Percentiles rank a stretch among this genome's conserved stretches.
phyloP scores from a whole-genome alignment of 1,284 basidiomycete genomes.

The Trichosporon coremiiforme region DNA sequence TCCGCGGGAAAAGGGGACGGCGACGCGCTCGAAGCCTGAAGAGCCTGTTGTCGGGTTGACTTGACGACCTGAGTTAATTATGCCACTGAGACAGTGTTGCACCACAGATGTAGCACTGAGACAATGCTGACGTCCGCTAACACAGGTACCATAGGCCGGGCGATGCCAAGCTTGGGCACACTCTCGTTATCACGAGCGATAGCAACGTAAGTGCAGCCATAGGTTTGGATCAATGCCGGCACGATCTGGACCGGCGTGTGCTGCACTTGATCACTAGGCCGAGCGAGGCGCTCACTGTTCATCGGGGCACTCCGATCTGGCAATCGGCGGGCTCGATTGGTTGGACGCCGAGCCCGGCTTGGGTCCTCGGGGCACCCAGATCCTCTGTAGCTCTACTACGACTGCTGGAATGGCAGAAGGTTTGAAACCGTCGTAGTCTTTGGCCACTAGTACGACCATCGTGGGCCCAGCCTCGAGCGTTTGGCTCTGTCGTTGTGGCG shows the following conservation, averaged over 20 bases:
- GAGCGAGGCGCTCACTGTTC: background rate
- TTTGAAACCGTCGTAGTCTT: background rate
- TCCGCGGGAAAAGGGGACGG: background rate
- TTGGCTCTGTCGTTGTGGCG: slow-evolving; percentile 2
- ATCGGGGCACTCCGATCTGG: background rate
- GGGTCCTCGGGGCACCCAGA: background rate
- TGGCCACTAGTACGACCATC: background rate
- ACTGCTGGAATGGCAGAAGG: background rate
- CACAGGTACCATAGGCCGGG: background rate
- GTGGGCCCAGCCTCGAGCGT: background rate
- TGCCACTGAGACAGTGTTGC: background rate
- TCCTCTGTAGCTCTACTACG: background rate
- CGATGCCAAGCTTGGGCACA: background rate
- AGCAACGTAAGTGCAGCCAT: background rate
- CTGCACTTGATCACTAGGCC: background rate
- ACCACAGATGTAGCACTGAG: background rate
- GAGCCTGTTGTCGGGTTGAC: background rate
- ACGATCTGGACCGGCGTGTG: slow-evolving; percentile 1
- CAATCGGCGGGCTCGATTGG: background rate
- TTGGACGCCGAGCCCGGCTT: background rate
- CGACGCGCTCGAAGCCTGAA: background rate
- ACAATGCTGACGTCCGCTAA: background rate
- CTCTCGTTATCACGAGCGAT: background rate
- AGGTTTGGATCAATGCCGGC: background rate
- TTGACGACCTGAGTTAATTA: slow-evolving; percentile 3